A percentile compares a stretch with the other conserved stretches of the same genome.
Conservation (phyloP, 345 rosid species). For the Citropsis articulata region DNA sequence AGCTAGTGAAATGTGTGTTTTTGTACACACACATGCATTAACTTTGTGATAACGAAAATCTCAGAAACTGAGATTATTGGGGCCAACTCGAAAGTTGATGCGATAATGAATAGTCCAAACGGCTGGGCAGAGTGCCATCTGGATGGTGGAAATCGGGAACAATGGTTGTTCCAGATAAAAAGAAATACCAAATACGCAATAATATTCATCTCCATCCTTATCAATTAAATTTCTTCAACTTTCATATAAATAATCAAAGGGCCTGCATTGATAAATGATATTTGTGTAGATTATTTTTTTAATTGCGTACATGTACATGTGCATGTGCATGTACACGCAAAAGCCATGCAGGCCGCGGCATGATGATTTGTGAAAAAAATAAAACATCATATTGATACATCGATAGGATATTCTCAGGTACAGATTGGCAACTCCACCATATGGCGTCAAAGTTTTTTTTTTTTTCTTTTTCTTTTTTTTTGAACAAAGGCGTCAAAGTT, state of each 20-base stretch:
- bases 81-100: conserved; percentile 13
- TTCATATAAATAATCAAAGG: background rate
- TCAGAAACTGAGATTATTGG: background rate
- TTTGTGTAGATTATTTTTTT: background rate
- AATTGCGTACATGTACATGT: background rate
- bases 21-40: background rate
- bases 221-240: background rate
- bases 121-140: conserved; percentile 5
- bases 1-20: background rate
- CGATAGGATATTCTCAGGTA: no score
- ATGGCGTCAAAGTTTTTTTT: no score
- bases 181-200: background rate
- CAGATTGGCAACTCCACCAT: no score
- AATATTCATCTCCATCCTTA: background rate
- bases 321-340: background rate
- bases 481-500: no score
- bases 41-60: background rate
- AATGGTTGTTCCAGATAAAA: background rate
- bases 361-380: background rate
- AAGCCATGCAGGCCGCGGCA: background rate
- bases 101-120: background rate
- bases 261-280: background rate
- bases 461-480: no score
- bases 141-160: background rate
- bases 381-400: background rate